Conservation (phyloP, 768 basidiomycete genomes). For the Myochromella boudieri region DNA sequence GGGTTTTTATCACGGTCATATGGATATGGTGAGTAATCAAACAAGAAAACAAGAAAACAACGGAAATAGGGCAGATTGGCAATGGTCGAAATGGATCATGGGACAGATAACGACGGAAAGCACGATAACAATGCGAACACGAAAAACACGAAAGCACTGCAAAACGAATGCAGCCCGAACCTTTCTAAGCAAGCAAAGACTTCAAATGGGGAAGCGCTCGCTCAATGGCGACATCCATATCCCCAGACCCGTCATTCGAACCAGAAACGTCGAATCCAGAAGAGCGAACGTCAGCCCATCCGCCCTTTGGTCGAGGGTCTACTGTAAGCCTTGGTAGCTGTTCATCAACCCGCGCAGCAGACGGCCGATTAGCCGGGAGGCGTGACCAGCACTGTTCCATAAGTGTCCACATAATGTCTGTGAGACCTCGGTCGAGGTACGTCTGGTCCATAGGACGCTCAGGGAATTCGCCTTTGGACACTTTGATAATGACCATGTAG, state of each 20-base stretch:
- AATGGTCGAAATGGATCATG: too few species aligned
- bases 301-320: not conserved
- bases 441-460: not conserved
- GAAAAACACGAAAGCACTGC: too few species aligned
- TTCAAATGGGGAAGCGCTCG: not conserved
- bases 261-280: not conserved
- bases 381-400: slow-evolving; percentile 8
- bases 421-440: not conserved
- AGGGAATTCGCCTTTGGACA: slow-evolving; percentile 8
- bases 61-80: too few species aligned
- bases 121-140: too few species aligned
- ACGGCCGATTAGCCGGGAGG: not conserved
- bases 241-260: not conserved
- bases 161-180: too few species aligned
- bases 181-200: not conserved
- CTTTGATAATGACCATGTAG: slow-evolving; percentile 20
- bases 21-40: too few species aligned
- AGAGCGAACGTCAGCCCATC: not conserved
- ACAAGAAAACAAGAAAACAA: too few species aligned
- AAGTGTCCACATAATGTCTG: slow-evolving; percentile 4
- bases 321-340: not conserved
- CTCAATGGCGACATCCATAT: not conserved
- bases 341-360: not conserved
- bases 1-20: too few species aligned
- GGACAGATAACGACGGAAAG: too few species aligned